A percentile compares a stretch with the other conserved stretches of the same genome.
These are phyloP conservation scores for Solanum verrucosum DNA, from an alignment of 257 asterid species.

Conservation along the genomic window DNA sequence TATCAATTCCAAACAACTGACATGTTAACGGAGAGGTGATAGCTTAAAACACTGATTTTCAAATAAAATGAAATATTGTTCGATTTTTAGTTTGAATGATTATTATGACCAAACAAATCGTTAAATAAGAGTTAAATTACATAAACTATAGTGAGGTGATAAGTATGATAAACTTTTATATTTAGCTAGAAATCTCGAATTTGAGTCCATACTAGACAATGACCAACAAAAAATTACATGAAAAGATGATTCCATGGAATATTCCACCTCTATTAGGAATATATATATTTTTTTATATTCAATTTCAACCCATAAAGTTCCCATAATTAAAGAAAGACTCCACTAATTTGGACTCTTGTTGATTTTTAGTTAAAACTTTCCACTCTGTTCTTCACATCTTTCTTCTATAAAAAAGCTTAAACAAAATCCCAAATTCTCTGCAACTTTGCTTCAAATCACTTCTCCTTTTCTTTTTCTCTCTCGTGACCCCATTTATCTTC, in stretches of 20 bases:
- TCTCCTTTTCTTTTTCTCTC: background rate
- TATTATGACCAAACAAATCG: too few species aligned
- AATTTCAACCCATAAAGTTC: background rate
- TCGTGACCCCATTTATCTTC: conserved; percentile 11
- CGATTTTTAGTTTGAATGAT: background rate
- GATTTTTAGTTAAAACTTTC: background rate
- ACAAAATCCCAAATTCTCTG: background rate
- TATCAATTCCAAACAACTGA: background rate
- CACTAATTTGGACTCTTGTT: background rate
- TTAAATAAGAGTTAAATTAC: background rate
- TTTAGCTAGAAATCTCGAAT: background rate
- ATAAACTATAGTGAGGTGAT: rapidly evolving
- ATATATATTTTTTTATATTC: background rate
- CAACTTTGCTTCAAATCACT: background rate
- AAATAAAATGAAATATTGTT: too few species aligned
- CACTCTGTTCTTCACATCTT: background rate
- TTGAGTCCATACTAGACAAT: rapidly evolving
- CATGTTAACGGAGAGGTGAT: too few species aligned
- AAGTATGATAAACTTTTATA: too few species aligned
- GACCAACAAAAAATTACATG: background rate
- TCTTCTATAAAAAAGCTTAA: background rate
- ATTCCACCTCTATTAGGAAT: background rate
- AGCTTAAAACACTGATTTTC: too few species aligned
- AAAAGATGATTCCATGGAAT: background rate
- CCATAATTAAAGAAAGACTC: background rate